Percentiles rank a stretch among this genome's conserved stretches.
These are phyloP conservation scores for Vigna mungo DNA, from an alignment of 306 rosid genomes.

Conservation along the genomic window DNA sequence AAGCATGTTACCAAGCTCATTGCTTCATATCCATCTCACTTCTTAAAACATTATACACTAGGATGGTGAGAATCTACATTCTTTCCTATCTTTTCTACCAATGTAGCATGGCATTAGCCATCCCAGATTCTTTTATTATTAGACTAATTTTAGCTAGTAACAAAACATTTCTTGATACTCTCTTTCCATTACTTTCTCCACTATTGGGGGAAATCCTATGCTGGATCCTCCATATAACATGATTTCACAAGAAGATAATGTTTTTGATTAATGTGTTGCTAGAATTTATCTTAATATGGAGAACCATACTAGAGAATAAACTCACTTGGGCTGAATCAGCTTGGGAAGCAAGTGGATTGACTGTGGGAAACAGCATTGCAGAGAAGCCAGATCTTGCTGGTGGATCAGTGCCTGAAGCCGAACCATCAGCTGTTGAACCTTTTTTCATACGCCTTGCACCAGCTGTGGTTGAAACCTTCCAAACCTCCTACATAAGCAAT, in stretches of 20 bases:
- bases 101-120: conserved; percentile 8
- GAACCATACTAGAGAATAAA: conserved; percentile 43
- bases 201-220: conserved; percentile 16
- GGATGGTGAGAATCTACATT: not conserved
- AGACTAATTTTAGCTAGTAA: conserved; percentile 1
- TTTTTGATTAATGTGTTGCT: not conserved
- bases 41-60: conserved; percentile 22
- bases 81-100: conserved; percentile 30
- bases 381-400: conserved; percentile 59
- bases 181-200: not conserved
- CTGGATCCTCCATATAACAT: not conserved
- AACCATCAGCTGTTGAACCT: conserved; percentile 63
- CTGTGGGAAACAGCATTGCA: conserved; percentile 48
- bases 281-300: conserved; percentile 32
- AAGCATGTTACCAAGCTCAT: conserved; percentile 44
- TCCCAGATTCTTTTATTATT: conserved; percentile 22
- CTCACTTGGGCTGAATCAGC: conserved; percentile 70
- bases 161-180: not conserved
- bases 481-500: conserved; percentile 76
- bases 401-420: conserved; percentile 59
- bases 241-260: conserved; percentile 12
- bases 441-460: conserved; percentile 87
- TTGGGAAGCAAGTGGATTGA: conserved; percentile 54
- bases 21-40: conserved; percentile 16
- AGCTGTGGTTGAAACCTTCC: conserved; percentile 97